These are phyloP conservation scores for Aspergillus carbonarius DNA, from an alignment of 2,329 filamentous ascomycete genomes.

Conservation along the genomic window DNA sequence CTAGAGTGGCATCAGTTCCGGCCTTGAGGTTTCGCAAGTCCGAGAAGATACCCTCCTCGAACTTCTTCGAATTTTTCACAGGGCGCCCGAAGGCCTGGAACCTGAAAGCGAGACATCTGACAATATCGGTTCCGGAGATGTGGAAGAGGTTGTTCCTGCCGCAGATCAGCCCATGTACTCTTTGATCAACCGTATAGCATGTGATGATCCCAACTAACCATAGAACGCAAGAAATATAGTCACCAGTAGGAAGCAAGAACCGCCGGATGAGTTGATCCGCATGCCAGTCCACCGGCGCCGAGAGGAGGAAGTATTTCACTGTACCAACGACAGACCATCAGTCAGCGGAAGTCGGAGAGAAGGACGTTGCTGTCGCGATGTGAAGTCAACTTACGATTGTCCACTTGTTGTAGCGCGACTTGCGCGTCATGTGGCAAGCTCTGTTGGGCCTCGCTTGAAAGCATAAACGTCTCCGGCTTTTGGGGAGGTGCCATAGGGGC, in stretches of 20 bases:
- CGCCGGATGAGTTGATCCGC: slow-evolving; percentile 94
- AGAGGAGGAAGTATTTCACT: slow-evolving; percentile 99
- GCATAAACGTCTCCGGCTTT: slow-evolving; percentile 98
- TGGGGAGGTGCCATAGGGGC: slow-evolving; percentile 86
- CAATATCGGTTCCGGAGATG: slow-evolving; percentile 98
- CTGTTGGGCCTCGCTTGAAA: slow-evolving; percentile 95
- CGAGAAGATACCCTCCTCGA: slow-evolving; percentile 99
- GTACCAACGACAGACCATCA: slow-evolving; percentile 16
- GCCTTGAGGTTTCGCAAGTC: slow-evolving; percentile 98
- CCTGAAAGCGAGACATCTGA: slow-evolving; percentile 94
- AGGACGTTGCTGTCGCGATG: background rate
- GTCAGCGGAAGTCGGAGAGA: background rate
- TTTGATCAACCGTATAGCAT: slow-evolving; percentile 9
- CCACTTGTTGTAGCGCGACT: slow-evolving; percentile 95
- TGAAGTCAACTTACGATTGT: slow-evolving; percentile 70
- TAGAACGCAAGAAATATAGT: slow-evolving; percentile 97
- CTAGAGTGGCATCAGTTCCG: slow-evolving; percentile 93
- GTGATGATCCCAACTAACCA: slow-evolving; percentile 58
- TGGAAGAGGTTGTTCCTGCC: slow-evolving; percentile 95
- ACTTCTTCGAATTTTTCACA: slow-evolving; percentile 99
- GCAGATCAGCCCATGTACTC: slow-evolving; percentile 15
- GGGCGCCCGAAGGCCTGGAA: slow-evolving; percentile 98
- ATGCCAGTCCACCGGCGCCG: slow-evolving; percentile 96
- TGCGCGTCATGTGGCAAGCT: slow-evolving; percentile 94
- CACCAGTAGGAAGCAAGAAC: slow-evolving; percentile 92